These are phyloP conservation scores for Epichloe elymi DNA, from an alignment of 2,329 filamentous ascomycete species.

Conservation along the genomic window DNA sequence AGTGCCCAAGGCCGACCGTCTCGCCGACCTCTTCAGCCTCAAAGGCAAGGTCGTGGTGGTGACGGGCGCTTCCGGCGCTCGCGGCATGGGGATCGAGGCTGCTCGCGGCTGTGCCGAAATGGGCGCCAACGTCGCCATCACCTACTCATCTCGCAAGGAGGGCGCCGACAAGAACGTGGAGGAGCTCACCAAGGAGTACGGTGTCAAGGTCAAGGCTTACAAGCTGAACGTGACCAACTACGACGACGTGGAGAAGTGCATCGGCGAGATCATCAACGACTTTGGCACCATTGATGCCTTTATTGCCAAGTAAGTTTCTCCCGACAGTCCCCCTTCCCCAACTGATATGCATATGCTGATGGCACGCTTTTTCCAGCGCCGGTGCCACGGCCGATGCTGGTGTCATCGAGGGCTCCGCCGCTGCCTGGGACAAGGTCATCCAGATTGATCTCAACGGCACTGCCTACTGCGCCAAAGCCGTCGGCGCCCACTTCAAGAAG, in stretches of 20 bases:
- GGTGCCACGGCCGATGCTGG: slow-evolving; percentile 57
- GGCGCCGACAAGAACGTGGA: slow-evolving; percentile 53
- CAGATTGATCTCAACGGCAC: slow-evolving; percentile 53
- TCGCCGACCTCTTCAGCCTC: slow-evolving; percentile 56
- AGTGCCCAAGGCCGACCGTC: slow-evolving; percentile 42
- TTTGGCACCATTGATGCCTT: slow-evolving; percentile 66
- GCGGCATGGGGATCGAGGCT: slow-evolving; percentile 57
- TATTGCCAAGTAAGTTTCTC: slow-evolving; percentile 54
- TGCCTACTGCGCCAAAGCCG: slow-evolving; percentile 53
- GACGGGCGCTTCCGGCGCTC: slow-evolving; percentile 55
- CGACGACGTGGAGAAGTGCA: slow-evolving; percentile 35
- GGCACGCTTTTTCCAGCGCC: slow-evolving; percentile 25
- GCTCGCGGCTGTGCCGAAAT: slow-evolving; percentile 59
- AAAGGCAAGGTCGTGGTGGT: slow-evolving; percentile 62
- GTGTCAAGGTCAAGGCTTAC: slow-evolving; percentile 52
- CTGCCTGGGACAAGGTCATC: slow-evolving; percentile 53
- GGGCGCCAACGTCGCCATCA: slow-evolving; percentile 58
- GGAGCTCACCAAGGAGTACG: slow-evolving; percentile 51
- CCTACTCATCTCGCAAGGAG: slow-evolving; percentile 57
- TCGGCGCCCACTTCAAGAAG: slow-evolving; percentile 50
- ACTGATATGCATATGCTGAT: neutral
- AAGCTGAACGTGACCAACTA: slow-evolving; percentile 44
- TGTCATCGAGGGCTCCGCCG: slow-evolving; percentile 52
- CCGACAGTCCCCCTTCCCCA: slow-evolving; percentile 29
- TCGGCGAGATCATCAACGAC: slow-evolving; percentile 54